Base-by-base conservation (phyloP, 345 rosid species). In the Diplotaxis tenuifolia region DNA sequence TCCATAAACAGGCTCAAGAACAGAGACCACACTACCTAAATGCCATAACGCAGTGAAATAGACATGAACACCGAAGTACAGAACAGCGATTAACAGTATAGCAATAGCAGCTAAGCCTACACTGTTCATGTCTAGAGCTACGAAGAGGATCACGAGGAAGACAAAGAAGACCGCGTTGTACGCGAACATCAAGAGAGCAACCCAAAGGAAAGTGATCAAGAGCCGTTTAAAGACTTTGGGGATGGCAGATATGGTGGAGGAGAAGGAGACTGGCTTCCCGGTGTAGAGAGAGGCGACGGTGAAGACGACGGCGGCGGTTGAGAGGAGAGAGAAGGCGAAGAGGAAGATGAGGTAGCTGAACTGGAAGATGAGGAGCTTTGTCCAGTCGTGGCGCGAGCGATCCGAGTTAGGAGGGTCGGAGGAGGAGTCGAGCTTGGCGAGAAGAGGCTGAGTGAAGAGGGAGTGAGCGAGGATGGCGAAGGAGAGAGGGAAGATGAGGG, bases 271-370 rank as follows among this genome's bases (percentile, higher is more conserved):
- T 0, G 92, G 87, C 79, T 94, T 94, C 31, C 98, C 53, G 53
- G 53, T 47, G 53, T 47, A 47, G 53, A 47, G 53, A 15, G 53
- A 47, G 2, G 53, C 53, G 11, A 89, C 96, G 7, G 97, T 88
- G 86, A 94, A 92, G 73, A 94, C 98, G 1, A 92, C 92, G 3
- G 98, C 97, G 45, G 98, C 98, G 0, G 98, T 94, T 16, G 99
- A 88, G 78, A 95, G 93, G 38, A 95, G 96, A 52, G 99, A 95
- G 88, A 95, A 92, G 50, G 89, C 91, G 40, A 94, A 94, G 79
- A 94, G 96, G 84, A 94, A 94, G 76, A 94, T 86, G 0, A 89
- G 70, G 84, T 94, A 92, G 61, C 83, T 61, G 87, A 92, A 94
- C 62, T 89, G 97, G 77, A 84, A 84, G 80, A 83, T 28, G 19